Percentiles rank a stretch among this genome's conserved stretches.
Conservation (phyloP, 495 filamentous ascomycete genomes). For the Penicillium lividum region DNA sequence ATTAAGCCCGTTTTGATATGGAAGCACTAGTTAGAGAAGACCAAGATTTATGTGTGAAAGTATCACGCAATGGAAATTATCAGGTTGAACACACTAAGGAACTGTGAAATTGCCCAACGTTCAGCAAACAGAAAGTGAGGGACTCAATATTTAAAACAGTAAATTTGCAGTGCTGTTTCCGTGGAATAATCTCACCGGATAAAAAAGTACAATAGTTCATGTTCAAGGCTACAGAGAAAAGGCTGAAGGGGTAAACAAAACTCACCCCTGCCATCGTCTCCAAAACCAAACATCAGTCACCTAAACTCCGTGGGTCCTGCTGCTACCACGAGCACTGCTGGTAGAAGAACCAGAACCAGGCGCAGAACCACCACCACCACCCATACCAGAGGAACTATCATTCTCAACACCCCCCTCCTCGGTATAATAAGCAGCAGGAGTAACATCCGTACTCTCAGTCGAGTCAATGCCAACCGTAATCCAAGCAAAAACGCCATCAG, state of each 20-base stretch:
- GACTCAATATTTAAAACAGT: too few species aligned
- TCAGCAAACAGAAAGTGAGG: too few species aligned
- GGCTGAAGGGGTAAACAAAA: background rate
- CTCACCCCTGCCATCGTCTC: background rate
- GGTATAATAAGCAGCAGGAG: slow-evolving; percentile 36
- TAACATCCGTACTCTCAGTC: slow-evolving; percentile 25
- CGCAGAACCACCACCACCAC: slow-evolving; percentile 21
- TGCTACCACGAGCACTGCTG: slow-evolving; percentile 1
- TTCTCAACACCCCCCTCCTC: slow-evolving; percentile 40
- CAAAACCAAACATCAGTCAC: background rate
- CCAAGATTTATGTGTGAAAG: too few species aligned
- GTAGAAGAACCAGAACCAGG: slow-evolving; percentile 10
- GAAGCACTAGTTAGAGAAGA: background rate
- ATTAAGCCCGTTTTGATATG: slow-evolving; percentile 16
- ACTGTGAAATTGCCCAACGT: too few species aligned
- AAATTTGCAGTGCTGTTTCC: too few species aligned
- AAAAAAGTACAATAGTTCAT: too few species aligned
- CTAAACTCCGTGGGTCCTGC: background rate
- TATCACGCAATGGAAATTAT: too few species aligned
- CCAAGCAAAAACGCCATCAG: slow-evolving; percentile 40
- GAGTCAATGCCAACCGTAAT: slow-evolving; percentile 37
- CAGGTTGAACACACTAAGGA: too few species aligned
- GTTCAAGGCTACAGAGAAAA: too few species aligned
- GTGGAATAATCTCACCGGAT: too few species aligned
- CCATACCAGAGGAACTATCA: slow-evolving; percentile 24